Base-by-base conservation (phyloP, 2,329 filamentous ascomycete genomes). In the Thielaviopsis ethacetica region DNA sequence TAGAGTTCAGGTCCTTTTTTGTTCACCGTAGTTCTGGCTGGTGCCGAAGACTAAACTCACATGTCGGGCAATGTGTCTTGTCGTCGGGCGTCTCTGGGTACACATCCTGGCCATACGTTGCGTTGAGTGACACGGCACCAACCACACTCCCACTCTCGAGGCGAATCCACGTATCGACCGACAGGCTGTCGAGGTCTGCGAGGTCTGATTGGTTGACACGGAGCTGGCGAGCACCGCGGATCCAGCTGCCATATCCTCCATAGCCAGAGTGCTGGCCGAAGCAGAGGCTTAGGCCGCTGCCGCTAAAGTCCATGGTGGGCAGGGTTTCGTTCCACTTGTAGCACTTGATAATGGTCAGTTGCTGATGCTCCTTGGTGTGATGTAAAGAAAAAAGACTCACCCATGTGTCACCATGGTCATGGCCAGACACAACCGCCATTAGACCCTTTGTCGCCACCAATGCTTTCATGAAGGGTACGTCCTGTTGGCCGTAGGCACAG, bases 241-340 rank as follows among this genome's bases (percentile, higher is more conserved):
- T 76, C 79, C 79, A 85, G 53, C 73, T 73, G 0, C 83, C 81
- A 63, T 88, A 88, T 0, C 85, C 84, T 0, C 84, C 85, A 58
- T 87, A 87, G 0, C 85, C 84, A 0, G 81, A 77, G 63, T 84
- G 83, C 63, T 85, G 80, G 5, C 82, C 81, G 65, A 84, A 86
- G 63, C 76, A 79, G 10, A 79, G 63, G 53, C 59, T 62, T n/a
- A 53, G 19, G 41, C 41, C 41, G 17, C 19, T 47, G 12, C 59
- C 57, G 15, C 74, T 71, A n/a, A 73, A 64, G 1, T 74, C 75
- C 59, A 73, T 75, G 51, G 0, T 75, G 71, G 66, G 85, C 84
- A 27, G 62, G 59, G 65, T 85, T 81, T 1, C 67, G 15, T 75
- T 68, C 76, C 75, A 79, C 60, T 71, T 73, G 59, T 71, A 75